Conservation (phyloP, 2,329 filamentous ascomycete species). For the Chaetomiaceae sp. region DNA sequence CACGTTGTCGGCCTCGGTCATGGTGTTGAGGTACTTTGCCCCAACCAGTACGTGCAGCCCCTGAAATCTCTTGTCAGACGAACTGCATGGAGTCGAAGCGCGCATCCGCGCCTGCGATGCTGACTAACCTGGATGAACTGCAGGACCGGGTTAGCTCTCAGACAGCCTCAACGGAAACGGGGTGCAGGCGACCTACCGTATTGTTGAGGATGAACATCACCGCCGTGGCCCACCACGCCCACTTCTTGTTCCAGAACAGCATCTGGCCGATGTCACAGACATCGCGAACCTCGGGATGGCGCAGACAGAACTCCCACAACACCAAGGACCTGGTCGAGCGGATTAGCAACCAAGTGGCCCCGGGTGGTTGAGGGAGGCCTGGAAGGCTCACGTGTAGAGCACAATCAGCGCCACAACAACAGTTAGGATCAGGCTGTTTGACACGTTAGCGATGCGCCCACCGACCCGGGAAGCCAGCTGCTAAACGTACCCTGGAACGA, state of each 20-base stretch:
- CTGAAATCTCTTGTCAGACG: constrained; percentile 32
- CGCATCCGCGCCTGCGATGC: too few species aligned
- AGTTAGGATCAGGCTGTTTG: constrained; percentile 14
- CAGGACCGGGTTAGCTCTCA: not conserved
- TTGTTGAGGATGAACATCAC: constrained; percentile 94
- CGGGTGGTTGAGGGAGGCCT: not conserved
- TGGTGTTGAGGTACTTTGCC: constrained; percentile 85
- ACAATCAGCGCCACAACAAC: constrained; percentile 5
- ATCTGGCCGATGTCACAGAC: constrained; percentile 95
- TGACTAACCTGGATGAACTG: constrained; percentile 56
- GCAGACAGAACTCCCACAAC: constrained; percentile 79
- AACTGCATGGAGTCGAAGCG: too few species aligned
- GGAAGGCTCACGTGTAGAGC: constrained; percentile 8
- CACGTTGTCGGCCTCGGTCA: constrained; percentile 64
- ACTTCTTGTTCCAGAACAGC: constrained; percentile 80
- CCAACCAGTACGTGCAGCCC: constrained; percentile 78
- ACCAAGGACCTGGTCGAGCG: constrained; percentile 30
- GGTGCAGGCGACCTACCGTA: constrained; percentile 40
- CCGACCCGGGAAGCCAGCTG: too few species aligned
- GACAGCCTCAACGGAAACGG: not conserved
- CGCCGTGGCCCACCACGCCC: constrained; percentile 65
- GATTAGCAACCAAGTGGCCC: not conserved
- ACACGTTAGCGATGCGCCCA: not conserved
- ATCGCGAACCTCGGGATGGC: constrained; percentile 86
- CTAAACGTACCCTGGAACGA: constrained; percentile 59